Evolutionary conservation across 2,329 filamentous ascomycete genomes (phyloP).

Genomic region (Helminthosporium solani): DNA sequence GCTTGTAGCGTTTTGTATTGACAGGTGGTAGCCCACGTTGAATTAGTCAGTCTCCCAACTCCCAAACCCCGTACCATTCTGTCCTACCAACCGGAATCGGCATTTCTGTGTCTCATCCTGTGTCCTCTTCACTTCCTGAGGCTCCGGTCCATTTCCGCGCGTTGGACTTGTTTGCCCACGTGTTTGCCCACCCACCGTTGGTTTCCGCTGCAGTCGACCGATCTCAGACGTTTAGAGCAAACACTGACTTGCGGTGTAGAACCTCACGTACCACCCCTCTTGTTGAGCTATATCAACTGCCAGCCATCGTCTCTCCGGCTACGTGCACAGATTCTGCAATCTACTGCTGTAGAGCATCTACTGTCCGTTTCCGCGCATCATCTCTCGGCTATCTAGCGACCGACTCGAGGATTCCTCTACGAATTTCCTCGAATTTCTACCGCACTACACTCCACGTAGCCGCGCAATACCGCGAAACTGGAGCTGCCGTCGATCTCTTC

Average conservation of each 20-base stretch:
- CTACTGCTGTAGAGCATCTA: constrained; percentile 28
- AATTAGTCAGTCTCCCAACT: constrained; percentile 10
- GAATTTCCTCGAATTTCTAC: constrained; percentile 11
- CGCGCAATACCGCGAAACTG: constrained; percentile 77
- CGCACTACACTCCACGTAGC: constrained; percentile 6
- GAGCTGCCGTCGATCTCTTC: constrained; percentile 86
- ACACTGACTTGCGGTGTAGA: constrained; percentile 40
- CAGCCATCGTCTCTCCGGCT: constrained; percentile 28
- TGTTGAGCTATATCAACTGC: constrained; percentile 28
- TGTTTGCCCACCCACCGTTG: constrained; percentile 30
- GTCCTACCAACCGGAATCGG: constrained; percentile 24
- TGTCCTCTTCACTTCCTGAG: no score
- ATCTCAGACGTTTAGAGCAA: constrained; percentile 26
- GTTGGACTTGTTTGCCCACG: constrained; percentile 33
- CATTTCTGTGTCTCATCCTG: no score
- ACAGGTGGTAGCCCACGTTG: constrained; percentile 15
- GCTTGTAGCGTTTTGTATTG: constrained; percentile 40
- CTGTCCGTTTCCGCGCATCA: constrained; percentile 18
- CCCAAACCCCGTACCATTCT: not conserved
- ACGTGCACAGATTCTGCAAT: constrained; percentile 33
- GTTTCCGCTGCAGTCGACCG: constrained; percentile 22
- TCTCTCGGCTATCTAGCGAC: constrained; percentile 29
- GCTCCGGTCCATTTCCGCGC: not conserved
- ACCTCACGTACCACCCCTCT: constrained; percentile 17
- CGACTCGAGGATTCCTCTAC: constrained; percentile 19